Evolutionary conservation across 1,284 basidiomycete species (phyloP), one percentile per base, ranked within the genome.

Genomic region (Agroathelia rolfsii): DNA sequence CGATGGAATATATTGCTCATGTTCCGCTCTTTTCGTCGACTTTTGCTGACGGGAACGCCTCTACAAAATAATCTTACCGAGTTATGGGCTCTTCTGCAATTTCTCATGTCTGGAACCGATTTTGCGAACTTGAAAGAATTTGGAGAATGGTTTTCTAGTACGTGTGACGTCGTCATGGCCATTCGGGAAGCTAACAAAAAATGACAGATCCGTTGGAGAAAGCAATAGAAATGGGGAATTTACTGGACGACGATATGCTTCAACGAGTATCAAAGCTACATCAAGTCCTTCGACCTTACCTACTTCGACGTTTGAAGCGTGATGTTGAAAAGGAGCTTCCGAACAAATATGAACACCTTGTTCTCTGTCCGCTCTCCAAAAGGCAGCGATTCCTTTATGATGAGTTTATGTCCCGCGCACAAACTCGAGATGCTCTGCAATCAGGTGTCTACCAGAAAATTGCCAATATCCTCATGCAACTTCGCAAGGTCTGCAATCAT

Each of bases 251-350:
- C 37, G 90, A 95, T 46, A 92, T 79, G 0, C 65, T 86, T 51
- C 82, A 83, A 42, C 88, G 88, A 4, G 86, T 96, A 9, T 62
- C 76, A 26, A 94, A 94, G 51, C 70, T 98, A 8, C 94, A 97
- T 52, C 88, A 82, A 0, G 82, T 98, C 10, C 65, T 98, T 4
- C 79, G 93, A 6, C 94, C 94, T 0, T 96, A 93, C 56, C 76
- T 98, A 24, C 77, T 98, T 15, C 85, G 94, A 29, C 81, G 94
- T 12, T 71, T 97, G 44, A 98, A 98, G 54, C 74, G 83, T 12
- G 92, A 97, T 47, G 94, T 98, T 23, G 94, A 96, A 58, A 94
- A 88, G 49, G 88, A 96, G 52, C 68, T 98, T 12, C 94, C 94
- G 0, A 83, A 80, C 59, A 98, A 98, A 55, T 90, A 77, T 51